Conservation (phyloP, 805 yeast species). For the Starmera amethionina region DNA sequence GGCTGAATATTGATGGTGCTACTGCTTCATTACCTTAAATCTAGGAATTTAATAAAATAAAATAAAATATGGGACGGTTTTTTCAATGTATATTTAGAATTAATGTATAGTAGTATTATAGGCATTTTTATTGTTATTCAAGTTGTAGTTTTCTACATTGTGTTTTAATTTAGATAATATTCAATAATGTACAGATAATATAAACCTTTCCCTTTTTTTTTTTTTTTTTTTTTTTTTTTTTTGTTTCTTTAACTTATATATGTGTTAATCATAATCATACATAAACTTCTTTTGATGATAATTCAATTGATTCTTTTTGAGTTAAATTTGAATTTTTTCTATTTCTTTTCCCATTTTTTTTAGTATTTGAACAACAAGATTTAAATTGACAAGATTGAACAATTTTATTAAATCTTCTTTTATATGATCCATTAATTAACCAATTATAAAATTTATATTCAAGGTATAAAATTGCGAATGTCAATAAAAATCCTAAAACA, state of each 20-base stretch:
- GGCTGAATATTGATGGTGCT: conserved; percentile 49
- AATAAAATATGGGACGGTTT: too few species aligned
- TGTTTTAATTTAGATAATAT: background rate
- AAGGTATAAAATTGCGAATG: conserved; percentile 31
- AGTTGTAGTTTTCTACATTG: too few species aligned
- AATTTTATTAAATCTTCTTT: conserved; percentile 3
- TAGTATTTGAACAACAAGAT: conserved; percentile 4
- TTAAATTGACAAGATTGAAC: background rate
- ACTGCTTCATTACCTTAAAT: conserved; percentile 20
- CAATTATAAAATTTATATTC: conserved; percentile 38
- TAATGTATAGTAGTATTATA: too few species aligned
- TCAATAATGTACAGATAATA: background rate
- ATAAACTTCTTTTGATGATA: background rate
- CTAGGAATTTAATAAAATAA: background rate
- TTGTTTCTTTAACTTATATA: too few species aligned
- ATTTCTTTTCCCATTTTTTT: conserved; percentile 14
- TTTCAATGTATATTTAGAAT: background rate
- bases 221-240: background rate
- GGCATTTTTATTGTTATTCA: background rate
- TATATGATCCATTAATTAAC: conserved; percentile 23
- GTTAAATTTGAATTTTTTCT: conserved; percentile 16
- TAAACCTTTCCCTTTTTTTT: too few species aligned
- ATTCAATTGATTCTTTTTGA: background rate
- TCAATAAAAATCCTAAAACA: conserved; percentile 56
- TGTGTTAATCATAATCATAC: too few species aligned